phyloP scores from a whole-genome alignment of 1,284 basidiomycete species.

The Schizophyllum commune region DNA sequence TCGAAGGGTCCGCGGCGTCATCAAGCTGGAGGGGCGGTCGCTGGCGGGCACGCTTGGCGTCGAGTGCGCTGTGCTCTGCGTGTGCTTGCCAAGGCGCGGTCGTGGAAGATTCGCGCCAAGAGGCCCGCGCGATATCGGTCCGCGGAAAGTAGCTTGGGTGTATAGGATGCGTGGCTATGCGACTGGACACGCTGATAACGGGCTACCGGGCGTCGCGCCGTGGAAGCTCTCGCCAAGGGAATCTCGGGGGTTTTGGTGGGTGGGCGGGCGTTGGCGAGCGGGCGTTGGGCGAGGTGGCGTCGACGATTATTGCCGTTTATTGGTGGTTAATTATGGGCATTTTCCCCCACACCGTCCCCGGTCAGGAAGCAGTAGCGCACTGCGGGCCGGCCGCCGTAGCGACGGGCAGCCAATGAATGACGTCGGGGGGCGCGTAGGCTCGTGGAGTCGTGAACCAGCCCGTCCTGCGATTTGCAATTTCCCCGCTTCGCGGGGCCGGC shows the following conservation, averaged over 20 bases:
- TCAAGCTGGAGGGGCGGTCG: neutral
- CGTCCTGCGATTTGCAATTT: no score
- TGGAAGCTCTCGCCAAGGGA: neutral
- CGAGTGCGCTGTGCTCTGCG: neutral
- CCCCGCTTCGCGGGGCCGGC: no score
- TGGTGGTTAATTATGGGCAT: no score
- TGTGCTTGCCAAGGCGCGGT: neutral
- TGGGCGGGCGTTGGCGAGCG: neutral
- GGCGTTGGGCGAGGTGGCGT: neutral
- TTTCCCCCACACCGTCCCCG: no score
- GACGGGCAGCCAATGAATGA: neutral
- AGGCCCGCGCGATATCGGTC: neutral
- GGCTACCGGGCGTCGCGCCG: no score
- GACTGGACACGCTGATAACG: no score
- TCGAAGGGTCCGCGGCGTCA: neutral
- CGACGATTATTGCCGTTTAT: no score
- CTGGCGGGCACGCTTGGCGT: neutral
- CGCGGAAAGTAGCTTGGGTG: neutral
- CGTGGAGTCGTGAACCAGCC: no score
- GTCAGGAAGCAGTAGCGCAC: no score
- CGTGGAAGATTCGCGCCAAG: neutral
- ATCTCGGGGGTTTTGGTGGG: neutral
- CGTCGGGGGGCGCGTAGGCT: no score
- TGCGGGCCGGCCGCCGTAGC: neutral
- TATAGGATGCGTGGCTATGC: neutral